Base-by-base conservation (phyloP, 352 stramenopile species). In the Phytopythium litorale region DNA sequence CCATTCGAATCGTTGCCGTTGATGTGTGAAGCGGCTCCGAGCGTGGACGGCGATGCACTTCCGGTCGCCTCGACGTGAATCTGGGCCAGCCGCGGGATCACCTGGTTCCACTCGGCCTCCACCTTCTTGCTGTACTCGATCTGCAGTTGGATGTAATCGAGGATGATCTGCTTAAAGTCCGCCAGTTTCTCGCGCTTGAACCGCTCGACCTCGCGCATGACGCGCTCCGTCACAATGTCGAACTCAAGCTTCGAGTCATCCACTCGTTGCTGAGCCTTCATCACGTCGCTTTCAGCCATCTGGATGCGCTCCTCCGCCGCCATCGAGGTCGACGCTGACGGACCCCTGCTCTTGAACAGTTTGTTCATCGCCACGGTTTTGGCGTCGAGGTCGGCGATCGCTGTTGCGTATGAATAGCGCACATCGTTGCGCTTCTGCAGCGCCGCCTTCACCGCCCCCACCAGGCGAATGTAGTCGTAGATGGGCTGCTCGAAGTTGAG, bases 131-230 rank as follows among this genome's bases (percentile, higher is more conserved):
- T 99, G 81, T 98, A 98, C 62, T 98, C 88, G 63, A 98, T 98
- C 71, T 99, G 94, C 70, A 98, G 87, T 58, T 98, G 84, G 67
- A 98, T 98, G 78, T 98, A 99, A 49, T 98, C 92, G 63, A 98
- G 76, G 18, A 99, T 92, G 58, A 98, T 98, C 49, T 85, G 82
- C 64, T 97, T 97, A 67, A 99, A 98, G 63, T 99, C 96, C 8
- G 88, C 84, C 0, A 97, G 77, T 54, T 98, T 98, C 60, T 98
- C 92, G 5, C 89, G 78, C 66, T 98, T 98, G 77, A 99, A 99
- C 13, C 96, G 84, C 74, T 98, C 95, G n/a, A 99, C 94, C 72
- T 99, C 96, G n/a, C 93, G 81, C 59, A 98, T 81, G 3, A 98
- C 92, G 25, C 96, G 88, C 68, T 98, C 92, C 55, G 87, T 98